Conservation (phyloP, 2,329 filamentous ascomycete genomes). For the Cercospora beticola region DNA sequence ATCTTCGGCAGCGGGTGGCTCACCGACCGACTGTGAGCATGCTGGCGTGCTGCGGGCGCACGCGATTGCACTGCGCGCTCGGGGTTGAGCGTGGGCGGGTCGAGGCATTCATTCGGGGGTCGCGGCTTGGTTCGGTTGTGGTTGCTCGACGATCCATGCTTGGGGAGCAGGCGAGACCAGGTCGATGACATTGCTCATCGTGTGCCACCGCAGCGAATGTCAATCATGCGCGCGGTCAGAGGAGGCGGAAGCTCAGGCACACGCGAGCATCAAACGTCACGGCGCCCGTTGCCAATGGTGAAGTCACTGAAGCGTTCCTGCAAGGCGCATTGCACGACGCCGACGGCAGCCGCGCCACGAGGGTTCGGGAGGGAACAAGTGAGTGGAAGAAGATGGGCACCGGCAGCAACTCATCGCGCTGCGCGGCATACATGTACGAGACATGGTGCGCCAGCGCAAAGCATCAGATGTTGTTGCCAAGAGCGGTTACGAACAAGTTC, state of each 20-base stretch:
- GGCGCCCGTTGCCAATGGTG: neutral
- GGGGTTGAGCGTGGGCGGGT: slow-evolving; percentile 29
- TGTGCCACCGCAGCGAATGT: neutral
- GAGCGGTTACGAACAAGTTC: neutral
- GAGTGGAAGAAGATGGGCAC: neutral
- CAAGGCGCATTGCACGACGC: neutral
- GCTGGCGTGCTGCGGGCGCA: slow-evolving; percentile 24
- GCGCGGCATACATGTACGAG: neutral
- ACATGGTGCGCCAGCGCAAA: neutral
- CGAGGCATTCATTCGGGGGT: slow-evolving; percentile 23
- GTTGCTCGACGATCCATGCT: slow-evolving; percentile 16
- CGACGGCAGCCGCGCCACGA: neutral
- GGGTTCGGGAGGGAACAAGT: neutral
- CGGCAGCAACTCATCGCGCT: neutral
- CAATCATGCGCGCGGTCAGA: slow-evolving; percentile 1
- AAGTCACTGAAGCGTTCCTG: neutral
- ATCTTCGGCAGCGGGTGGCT: slow-evolving; percentile 78
- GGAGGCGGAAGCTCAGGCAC: neutral
- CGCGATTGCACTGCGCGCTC: slow-evolving; percentile 23
- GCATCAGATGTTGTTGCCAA: neutral
- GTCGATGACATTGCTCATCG: slow-evolving; percentile 34
- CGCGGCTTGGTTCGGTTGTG: slow-evolving; percentile 27
- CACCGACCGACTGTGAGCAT: slow-evolving; percentile 59
- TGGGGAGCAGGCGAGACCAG: slow-evolving; percentile 35
- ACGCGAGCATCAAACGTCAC: neutral